phyloP scores from a whole-genome alignment of 305 asterid genomes.

The Petunia hybrid region DNA sequence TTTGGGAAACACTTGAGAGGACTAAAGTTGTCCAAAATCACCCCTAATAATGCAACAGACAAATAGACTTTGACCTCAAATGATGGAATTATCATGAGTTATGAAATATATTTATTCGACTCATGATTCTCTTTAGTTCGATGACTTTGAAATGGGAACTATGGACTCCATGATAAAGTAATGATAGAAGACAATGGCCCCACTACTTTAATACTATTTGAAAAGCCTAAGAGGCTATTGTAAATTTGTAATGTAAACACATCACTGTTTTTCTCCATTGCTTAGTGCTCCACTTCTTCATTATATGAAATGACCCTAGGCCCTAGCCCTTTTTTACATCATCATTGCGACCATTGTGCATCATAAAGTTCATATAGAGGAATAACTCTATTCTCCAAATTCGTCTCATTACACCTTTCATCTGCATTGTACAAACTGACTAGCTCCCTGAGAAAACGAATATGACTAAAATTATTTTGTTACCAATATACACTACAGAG shows the following conservation, averaged over 20 bases:
- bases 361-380: slow-evolving; percentile 12
- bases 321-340: slow-evolving; percentile 22
- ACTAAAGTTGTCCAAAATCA: background rate
- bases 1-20: background rate
- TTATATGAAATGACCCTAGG: slow-evolving; percentile 25
- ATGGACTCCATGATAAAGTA: slow-evolving; percentile 26
- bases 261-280: background rate
- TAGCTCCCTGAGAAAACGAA: background rate
- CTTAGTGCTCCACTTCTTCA: slow-evolving; percentile 32
- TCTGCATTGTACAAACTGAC: background rate
- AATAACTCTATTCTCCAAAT: background rate
- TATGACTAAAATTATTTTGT: background rate
- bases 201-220: background rate
- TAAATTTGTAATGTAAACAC: slow-evolving; percentile 25
- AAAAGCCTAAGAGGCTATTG: slow-evolving; percentile 27
- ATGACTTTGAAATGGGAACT: slow-evolving; percentile 21
- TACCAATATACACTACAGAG: background rate
- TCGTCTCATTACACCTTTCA: too few species aligned
- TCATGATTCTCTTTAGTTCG: background rate
- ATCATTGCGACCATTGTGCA: slow-evolving; percentile 24
- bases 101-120: background rate
- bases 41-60: background rate
- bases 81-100: slow-evolving; percentile 24
- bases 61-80: background rate
- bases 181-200: slow-evolving; percentile 24